phyloP scores from a whole-genome alignment of 2,329 filamentous ascomycete species.

The Apiospora koreana region DNA sequence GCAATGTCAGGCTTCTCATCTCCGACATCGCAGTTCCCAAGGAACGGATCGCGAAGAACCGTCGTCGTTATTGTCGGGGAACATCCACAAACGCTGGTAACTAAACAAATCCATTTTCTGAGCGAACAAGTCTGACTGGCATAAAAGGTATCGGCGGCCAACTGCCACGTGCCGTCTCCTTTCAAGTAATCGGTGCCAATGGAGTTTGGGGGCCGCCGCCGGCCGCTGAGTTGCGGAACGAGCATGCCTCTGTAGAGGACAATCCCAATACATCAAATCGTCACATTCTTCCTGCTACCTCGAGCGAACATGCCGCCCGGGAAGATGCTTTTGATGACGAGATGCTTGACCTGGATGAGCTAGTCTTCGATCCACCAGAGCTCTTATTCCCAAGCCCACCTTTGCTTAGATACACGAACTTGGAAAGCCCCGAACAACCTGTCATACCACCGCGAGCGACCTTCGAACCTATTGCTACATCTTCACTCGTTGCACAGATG shows the following conservation, averaged over 20 bases:
- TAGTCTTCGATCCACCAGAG: no score
- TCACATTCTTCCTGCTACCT: neutral
- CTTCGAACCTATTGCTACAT: neutral
- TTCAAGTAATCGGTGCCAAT: neutral
- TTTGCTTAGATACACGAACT: neutral
- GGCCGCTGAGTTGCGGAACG: neutral
- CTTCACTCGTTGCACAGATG: neutral
- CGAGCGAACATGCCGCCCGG: neutral
- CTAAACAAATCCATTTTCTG: neutral
- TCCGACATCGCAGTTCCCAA: neutral
- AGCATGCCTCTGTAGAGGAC: neutral
- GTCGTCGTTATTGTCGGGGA: neutral
- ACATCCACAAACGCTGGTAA: neutral
- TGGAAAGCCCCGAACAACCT: neutral
- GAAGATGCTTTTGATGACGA: neutral
- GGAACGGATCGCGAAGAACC: neutral
- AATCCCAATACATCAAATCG: neutral
- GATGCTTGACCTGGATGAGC: no score
- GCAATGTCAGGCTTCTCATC: neutral
- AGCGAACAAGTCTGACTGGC: neutral
- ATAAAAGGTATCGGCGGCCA: neutral
- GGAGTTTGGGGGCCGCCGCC: neutral
- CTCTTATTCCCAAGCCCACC: neutral
- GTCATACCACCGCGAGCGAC: neutral
- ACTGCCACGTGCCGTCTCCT: neutral